Evolutionary conservation across 83 land plant genomes (phyloP).

Genomic region (Picea abies): DNA sequence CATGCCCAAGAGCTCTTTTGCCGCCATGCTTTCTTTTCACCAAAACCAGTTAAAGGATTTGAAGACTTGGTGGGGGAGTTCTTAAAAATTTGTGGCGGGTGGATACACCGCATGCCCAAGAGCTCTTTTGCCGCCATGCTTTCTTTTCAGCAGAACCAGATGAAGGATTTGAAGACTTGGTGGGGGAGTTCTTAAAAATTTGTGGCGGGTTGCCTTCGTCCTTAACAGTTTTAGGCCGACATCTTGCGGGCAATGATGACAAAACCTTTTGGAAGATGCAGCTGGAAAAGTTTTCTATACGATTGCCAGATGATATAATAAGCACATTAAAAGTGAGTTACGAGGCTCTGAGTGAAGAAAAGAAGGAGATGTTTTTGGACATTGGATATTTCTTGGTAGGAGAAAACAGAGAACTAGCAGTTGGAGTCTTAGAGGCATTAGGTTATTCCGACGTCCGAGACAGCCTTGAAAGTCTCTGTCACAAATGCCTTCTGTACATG

Average conservation of each 20-base stretch:
- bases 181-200: background rate
- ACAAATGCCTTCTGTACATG: background rate
- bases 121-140: background rate
- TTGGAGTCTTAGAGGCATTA: background rate
- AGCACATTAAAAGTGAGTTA: background rate
- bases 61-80: background rate
- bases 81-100: background rate
- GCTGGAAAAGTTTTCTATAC: background rate
- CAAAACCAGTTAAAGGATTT: background rate
- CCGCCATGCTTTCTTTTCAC: background rate
- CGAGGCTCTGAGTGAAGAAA: background rate
- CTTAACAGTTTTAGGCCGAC: background rate
- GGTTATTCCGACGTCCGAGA: background rate
- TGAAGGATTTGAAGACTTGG: background rate
- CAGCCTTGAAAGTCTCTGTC: background rate
- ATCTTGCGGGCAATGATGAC: background rate
- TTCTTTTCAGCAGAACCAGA: background rate
- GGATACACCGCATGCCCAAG: background rate
- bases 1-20: background rate
- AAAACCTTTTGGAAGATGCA: background rate
- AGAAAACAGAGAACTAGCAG: background rate
- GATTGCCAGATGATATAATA: background rate
- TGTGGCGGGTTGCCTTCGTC: background rate
- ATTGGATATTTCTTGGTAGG: background rate
- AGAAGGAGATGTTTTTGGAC: slow-evolving; percentile 3